Evolutionary conservation across 805 yeast species (phyloP).

Genomic region (Helenozyma baotianmanensis): DNA sequence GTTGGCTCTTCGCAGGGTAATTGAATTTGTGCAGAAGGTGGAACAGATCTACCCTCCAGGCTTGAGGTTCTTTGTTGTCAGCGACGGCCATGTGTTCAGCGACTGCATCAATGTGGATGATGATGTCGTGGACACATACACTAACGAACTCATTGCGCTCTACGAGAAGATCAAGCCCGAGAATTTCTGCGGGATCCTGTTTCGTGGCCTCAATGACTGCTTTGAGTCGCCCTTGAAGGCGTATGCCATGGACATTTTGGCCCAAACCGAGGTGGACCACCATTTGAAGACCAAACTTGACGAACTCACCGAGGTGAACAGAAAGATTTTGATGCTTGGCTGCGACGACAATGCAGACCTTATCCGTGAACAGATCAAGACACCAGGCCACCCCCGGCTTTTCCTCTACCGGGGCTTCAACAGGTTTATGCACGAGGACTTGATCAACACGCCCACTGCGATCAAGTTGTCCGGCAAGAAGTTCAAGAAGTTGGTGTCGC

Average conservation of each 20-base stretch:
- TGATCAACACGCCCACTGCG: constrained; percentile 39
- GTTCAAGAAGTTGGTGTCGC: constrained; percentile 47
- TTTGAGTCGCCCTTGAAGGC: constrained; percentile 20
- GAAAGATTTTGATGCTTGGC: constrained; percentile 31
- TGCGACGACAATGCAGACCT: constrained; percentile 38
- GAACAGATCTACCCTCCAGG: constrained; percentile 49
- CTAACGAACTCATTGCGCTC: constrained; percentile 39
- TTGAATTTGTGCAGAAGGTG: constrained; percentile 26
- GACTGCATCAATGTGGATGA: constrained; percentile 63
- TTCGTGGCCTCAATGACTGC: constrained; percentile 33
- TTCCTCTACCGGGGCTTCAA: constrained; percentile 53
- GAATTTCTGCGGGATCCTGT: constrained; percentile 23
- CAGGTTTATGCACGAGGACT: constrained; percentile 56
- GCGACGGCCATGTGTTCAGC: constrained; percentile 64
- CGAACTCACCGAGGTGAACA: constrained; percentile 28
- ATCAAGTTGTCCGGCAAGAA: constrained; percentile 39
- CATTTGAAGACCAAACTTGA: constrained; percentile 31
- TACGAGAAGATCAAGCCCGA: constrained; percentile 33
- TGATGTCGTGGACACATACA: constrained; percentile 46
- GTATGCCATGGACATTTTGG: constrained; percentile 14
- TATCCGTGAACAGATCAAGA: constrained; percentile 29
- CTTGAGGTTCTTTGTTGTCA: constrained; percentile 50
- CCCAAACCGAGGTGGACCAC: constrained; percentile 24
- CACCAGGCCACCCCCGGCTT: constrained; percentile 46
- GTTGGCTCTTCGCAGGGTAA: constrained; percentile 29